Conservation (phyloP, 2,329 filamentous ascomycete genomes). For the Drechmeria coniospora region DNA sequence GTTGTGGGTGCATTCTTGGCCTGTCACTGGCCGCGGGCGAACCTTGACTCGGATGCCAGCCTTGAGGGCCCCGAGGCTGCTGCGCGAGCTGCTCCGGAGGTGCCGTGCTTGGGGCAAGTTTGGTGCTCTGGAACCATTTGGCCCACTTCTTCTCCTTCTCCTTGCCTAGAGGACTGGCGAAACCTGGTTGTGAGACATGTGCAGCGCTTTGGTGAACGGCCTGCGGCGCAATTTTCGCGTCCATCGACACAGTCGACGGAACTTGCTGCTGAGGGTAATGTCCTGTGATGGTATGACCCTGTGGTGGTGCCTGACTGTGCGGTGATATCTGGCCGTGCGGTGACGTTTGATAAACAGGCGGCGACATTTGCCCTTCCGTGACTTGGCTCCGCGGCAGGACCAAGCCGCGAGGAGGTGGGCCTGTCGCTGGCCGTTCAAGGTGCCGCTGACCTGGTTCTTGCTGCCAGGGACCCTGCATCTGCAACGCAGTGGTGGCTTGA, state of each 20-base stretch:
- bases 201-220: too few relatives aligned
- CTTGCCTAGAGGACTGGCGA: conserved; percentile 3
- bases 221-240: too few relatives aligned
- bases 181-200: too few relatives aligned
- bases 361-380: not conserved
- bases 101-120: conserved; percentile 3
- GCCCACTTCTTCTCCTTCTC: conserved; percentile 14
- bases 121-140: conserved; percentile 15
- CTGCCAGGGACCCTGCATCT: not conserved
- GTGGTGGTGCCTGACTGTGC: not conserved
- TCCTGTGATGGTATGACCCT: not conserved
- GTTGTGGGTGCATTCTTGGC: not conserved
- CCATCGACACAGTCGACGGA: not conserved
- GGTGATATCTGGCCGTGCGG: not conserved
- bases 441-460: conserved; percentile 1
- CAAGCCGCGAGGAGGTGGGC: too few relatives aligned
- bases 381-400: too few relatives aligned
- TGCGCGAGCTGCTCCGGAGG: conserved; percentile 2
- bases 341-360: too few relatives aligned
- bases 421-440: too few relatives aligned
- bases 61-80: not conserved
- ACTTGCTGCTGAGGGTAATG: conserved; percentile 1
- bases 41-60: conserved; percentile 4
- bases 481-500: too few relatives aligned
- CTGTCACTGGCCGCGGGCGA: not conserved